Evolutionary conservation across 1,139 yeast genomes (phyloP), one percentile per base, ranked within the genome.

Genomic region (Zygoascus sp.): DNA sequence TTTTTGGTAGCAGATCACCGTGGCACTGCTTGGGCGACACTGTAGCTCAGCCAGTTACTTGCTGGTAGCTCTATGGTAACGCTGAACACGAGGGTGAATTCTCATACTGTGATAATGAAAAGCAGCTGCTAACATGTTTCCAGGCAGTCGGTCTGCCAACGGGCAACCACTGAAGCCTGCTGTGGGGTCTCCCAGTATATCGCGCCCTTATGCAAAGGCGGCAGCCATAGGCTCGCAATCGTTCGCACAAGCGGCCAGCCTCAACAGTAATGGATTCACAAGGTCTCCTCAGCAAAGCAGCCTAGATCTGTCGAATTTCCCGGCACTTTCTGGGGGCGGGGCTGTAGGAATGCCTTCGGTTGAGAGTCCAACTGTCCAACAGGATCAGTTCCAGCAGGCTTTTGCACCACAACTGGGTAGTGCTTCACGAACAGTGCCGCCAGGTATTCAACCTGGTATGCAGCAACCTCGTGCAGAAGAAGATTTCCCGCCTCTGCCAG

Each of bases 171-270:
- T 17, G 25, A 28, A 30, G 27, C 20, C 40, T 10, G 37, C 17
- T 17, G 34, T 21, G 15, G 37, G 36, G 32, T 40, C 43, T 17
- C 43, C 43, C 6, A 40, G 43, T 19, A 28, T 42, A 42, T 28
- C 36, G 22, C 23, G 45, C 17, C 40, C 45, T 10, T 35, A 42
- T 36, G 45, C 40, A n/a, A 42, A 42, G 34, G 40, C 32, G 10
- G 40, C 45, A 17, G 32, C 35, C 17, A 22, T 39, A 15, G 38
- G 28, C 19, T 42, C 42, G 39, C 44, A 48, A 27, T 42, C 46
- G 13, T 48, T 50, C 37, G 53, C 49, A 8, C 55, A 51, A 42
- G 50, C 54, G 1, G 41, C 52, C 16, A 28, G 37, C 16, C 38
- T 36, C 13, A 32, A 23, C 30, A 21, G 39, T 8, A 40, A 32